A percentile compares a stretch with the other conserved stretches of the same genome.
Conservation (phyloP, 129 eudicot species). For the Chrysanthemum makinoi region DNA sequence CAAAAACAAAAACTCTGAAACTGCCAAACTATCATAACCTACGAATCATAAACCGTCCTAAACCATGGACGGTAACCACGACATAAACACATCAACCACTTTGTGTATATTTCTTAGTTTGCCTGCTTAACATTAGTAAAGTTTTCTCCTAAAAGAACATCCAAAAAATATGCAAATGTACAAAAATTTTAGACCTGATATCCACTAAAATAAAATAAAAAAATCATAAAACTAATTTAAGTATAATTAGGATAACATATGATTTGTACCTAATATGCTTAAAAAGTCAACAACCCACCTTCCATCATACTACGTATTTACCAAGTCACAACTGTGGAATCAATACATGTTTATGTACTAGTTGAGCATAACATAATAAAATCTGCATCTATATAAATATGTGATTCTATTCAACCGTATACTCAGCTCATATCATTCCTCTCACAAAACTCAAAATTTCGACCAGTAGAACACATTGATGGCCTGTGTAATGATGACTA, state of each 20-base stretch:
- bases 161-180: too few relatives aligned
- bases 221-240: background rate
- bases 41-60: too few relatives aligned
- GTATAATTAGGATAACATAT: background rate
- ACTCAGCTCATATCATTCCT: background rate
- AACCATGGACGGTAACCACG: too few relatives aligned
- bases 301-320: slow-evolving; percentile 5
- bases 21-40: too few relatives aligned
- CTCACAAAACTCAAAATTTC: slow-evolving; percentile 7
- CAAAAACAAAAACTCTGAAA: too few relatives aligned
- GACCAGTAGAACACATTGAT: slow-evolving; percentile 36
- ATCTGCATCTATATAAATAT: slow-evolving; percentile 22
- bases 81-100: too few relatives aligned
- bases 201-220: too few relatives aligned
- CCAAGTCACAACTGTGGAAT: slow-evolving; percentile 30
- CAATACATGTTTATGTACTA: slow-evolving; percentile 25
- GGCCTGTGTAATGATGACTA: slow-evolving; percentile 26
- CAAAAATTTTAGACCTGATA: too few relatives aligned
- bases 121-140: too few relatives aligned
- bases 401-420: background rate
- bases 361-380: slow-evolving; percentile 20
- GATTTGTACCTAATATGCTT: background rate
- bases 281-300: slow-evolving; percentile 19
- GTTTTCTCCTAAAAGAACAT: too few relatives aligned
- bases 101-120: too few relatives aligned